phyloP scores from a whole-genome alignment of 164 flowering plant species.

The Stephania cephalantha region DNA sequence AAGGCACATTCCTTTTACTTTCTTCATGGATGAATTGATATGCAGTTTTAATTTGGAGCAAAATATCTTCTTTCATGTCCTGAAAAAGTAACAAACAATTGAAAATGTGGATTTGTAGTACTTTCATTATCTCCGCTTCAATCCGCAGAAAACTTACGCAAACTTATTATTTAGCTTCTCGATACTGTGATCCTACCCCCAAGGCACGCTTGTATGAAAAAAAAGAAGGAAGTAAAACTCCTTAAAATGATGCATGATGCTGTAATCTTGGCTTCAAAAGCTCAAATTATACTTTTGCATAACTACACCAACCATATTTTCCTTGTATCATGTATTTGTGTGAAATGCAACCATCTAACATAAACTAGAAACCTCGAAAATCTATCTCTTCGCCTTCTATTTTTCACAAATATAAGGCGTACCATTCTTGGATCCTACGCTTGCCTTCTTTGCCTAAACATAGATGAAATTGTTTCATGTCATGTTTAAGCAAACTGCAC shows the following conservation, averaged over 20 bases:
- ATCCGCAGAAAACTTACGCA: too few species aligned
- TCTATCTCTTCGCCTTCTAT: background rate
- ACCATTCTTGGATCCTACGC: slow-evolving; percentile 30
- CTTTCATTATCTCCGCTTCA: too few species aligned
- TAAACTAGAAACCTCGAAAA: background rate
- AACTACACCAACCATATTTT: background rate
- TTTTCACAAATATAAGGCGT: slow-evolving; percentile 1
- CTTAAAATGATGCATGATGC: background rate
- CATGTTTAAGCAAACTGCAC: slow-evolving; percentile 57
- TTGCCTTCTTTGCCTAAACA: slow-evolving; percentile 27
- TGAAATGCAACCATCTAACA: background rate
- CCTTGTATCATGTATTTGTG: background rate
- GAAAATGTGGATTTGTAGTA: background rate
- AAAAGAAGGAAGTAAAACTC: background rate
- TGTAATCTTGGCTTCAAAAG: background rate
- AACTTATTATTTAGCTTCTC: too few species aligned
- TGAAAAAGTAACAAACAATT: slow-evolving; percentile 22
- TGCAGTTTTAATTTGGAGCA: slow-evolving; percentile 31
- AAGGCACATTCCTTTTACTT: slow-evolving; percentile 24
- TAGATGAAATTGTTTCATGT: slow-evolving; percentile 43
- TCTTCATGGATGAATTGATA: slow-evolving; percentile 20
- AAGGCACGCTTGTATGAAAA: too few species aligned
- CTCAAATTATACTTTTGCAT: too few species aligned
- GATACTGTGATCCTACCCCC: too few species aligned
- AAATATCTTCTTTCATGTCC: slow-evolving; percentile 40